A percentile compares a stretch with the other conserved stretches of the same genome.
Conservation (phyloP, 164 flowering plant genomes). For the Litsea cubeba region DNA sequence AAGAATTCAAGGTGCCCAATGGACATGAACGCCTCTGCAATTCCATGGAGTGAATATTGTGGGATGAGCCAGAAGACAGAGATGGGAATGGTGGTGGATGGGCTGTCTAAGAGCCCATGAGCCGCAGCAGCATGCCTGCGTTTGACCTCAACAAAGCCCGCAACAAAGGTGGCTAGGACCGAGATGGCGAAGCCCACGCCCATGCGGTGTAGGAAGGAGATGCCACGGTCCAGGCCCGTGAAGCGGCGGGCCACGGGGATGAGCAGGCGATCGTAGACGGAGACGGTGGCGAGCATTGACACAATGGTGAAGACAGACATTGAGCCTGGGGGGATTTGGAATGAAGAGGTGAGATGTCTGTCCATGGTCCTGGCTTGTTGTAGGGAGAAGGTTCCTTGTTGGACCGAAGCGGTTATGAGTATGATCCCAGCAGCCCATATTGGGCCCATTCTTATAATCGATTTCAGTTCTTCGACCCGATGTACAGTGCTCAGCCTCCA, state of each 20-base stretch:
- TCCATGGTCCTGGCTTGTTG: slow-evolving; percentile 56
- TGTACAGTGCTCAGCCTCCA: slow-evolving; percentile 41
- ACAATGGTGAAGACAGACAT: slow-evolving; percentile 66
- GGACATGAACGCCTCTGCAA: slow-evolving; percentile 82
- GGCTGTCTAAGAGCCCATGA: slow-evolving; percentile 31
- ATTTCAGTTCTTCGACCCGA: slow-evolving; percentile 46
- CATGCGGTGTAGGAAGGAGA: slow-evolving; percentile 67
- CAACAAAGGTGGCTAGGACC: slow-evolving; percentile 52
- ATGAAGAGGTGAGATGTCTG: slow-evolving; percentile 33
- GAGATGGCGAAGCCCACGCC: slow-evolving; percentile 69
- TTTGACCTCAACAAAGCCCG: slow-evolving; percentile 61
- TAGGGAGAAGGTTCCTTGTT: slow-evolving; percentile 24
- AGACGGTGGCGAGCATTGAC: slow-evolving; percentile 59
- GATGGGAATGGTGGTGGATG: slow-evolving; percentile 35
- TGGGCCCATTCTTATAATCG: slow-evolving; percentile 38
- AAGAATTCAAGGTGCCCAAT: slow-evolving; percentile 71
- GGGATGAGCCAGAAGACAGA: slow-evolving; percentile 73
- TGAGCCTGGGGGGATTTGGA: slow-evolving; percentile 57
- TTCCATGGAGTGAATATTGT: slow-evolving; percentile 66
- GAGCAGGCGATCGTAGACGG: slow-evolving; percentile 61
- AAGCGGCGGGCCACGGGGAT: slow-evolving; percentile 45
- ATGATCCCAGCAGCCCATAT: slow-evolving; percentile 46
- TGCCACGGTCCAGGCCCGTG: slow-evolving; percentile 78
- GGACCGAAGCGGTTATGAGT: slow-evolving; percentile 15
- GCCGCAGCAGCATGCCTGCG: slow-evolving; percentile 42